Percentiles rank a stretch among this genome's conserved stretches.
Conservation (phyloP, 2,329 filamentous ascomycete genomes). For the Epichloe sylvatica region DNA sequence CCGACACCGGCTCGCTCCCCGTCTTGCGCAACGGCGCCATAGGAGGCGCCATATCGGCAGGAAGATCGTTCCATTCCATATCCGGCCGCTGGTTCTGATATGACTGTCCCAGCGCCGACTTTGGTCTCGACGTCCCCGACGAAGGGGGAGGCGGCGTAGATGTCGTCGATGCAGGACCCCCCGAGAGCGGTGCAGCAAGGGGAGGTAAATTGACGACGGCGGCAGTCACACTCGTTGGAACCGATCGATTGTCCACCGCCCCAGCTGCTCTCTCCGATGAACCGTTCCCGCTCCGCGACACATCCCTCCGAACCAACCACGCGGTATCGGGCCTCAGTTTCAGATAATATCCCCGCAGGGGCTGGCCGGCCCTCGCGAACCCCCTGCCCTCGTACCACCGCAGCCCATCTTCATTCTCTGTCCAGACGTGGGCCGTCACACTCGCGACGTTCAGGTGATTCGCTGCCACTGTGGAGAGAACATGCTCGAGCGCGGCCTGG, state of each 20-base stretch:
- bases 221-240: constrained; percentile 16
- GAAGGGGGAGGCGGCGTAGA: constrained; percentile 10
- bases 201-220: constrained; percentile 19
- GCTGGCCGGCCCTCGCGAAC: constrained; percentile 34
- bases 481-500: constrained; percentile 40
- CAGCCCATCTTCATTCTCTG: constrained; percentile 48
- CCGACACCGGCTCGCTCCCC: constrained; percentile 22
- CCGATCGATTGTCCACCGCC: constrained; percentile 4
- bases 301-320: constrained; percentile 40
- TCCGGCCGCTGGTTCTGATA: constrained; percentile 46
- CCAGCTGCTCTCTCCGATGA: neutral
- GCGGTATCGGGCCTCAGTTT: constrained; percentile 48
- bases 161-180: constrained; percentile 11
- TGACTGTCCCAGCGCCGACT: constrained; percentile 25
- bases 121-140: constrained; percentile 5
- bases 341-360: constrained; percentile 46
- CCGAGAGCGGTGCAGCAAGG: neutral
- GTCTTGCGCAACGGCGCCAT: constrained; percentile 16
- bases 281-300: neutral
- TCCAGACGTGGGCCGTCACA: constrained; percentile 56
- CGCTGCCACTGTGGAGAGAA: constrained; percentile 26
- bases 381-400: constrained; percentile 47
- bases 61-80: constrained; percentile 53
- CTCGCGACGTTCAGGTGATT: constrained; percentile 25
- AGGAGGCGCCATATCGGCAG: constrained; percentile 39